Evolutionary conservation across 148 eudicot species (phyloP).

Genomic region (Vaccinium myrtillus): DNA sequence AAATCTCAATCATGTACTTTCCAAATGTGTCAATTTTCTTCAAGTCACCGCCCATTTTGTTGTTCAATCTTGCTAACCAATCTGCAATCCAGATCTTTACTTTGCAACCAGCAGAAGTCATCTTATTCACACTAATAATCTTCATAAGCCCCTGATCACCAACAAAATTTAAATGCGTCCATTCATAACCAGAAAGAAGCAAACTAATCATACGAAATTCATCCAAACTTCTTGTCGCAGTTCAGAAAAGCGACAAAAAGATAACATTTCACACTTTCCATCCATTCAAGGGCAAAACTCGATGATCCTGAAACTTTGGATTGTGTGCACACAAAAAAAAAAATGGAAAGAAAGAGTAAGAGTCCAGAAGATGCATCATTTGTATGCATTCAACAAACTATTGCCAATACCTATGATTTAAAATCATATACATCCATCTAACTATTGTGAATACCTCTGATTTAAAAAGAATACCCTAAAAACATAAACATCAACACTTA

Average conservation of each 20-base stretch:
- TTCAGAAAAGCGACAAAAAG: background rate
- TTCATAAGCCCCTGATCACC: conserved; percentile 82
- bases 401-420: background rate
- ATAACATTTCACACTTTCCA: background rate
- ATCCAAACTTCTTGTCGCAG: background rate
- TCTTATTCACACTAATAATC: conserved; percentile 80
- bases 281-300: background rate
- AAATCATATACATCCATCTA: too few species aligned
- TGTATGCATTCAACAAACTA: background rate
- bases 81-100: conserved; percentile 96
- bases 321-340: too few species aligned
- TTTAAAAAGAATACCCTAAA: background rate
- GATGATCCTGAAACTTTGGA: too few species aligned
- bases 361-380: background rate
- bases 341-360: background rate
- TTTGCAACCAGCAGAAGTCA: conserved; percentile 82
- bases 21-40: conserved; percentile 85
- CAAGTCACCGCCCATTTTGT: conserved; percentile 94
- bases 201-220: background rate
- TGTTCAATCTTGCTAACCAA: conserved; percentile 88
- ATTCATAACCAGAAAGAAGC: background rate
- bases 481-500: background rate
- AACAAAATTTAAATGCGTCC: conserved; percentile 8
- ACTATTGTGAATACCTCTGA: background rate
- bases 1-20: conserved; percentile 76